A percentile compares a stretch with the other conserved stretches of the same genome.
Conservation (phyloP, 2,329 filamentous ascomycete species). For the Verticillium nonalfalfae region DNA sequence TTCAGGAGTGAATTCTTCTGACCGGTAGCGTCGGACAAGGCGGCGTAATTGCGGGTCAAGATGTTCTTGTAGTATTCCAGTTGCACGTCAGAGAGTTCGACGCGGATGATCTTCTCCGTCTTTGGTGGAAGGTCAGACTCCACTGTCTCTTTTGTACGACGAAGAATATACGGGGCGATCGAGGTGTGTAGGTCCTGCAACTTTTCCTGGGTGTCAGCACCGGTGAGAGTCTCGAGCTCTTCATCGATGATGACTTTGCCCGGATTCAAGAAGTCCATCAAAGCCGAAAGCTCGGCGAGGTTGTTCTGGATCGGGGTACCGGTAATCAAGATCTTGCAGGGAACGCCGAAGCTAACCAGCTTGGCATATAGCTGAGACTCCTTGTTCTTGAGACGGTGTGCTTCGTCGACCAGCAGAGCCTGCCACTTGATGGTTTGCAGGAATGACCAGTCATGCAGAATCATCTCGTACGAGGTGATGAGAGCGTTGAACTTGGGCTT, state of each 20-base stretch:
- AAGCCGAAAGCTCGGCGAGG: conserved; percentile 80
- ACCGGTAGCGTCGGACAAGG: conserved; percentile 83
- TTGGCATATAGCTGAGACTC: conserved; percentile 90
- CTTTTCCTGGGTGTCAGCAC: conserved; percentile 78
- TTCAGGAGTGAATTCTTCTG: conserved; percentile 94
- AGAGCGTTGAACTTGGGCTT: conserved; percentile 97
- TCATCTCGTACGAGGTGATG: conserved; percentile 96
- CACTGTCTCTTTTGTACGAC: conserved; percentile 94
- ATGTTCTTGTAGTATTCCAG: conserved; percentile 99
- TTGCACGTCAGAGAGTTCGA: conserved; percentile 93
- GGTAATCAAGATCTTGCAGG: conserved; percentile 87
- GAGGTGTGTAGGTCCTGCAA: conserved; percentile 77
- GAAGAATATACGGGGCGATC: conserved; percentile 90
- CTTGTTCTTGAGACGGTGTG: conserved; percentile 91
- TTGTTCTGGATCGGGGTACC: conserved; percentile 98
- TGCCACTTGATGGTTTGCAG: conserved; percentile 94
- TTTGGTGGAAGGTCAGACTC: conserved; percentile 95
- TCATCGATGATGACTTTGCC: conserved; percentile 87
- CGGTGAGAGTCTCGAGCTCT: conserved; percentile 73
- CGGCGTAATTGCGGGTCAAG: conserved; percentile 90
- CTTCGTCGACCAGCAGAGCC: conserved; percentile 92
- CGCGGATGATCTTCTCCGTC: conserved; percentile 97
- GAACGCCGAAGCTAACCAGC: conserved; percentile 78
- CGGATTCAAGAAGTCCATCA: conserved; percentile 97
- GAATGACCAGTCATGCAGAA: conserved; percentile 78